Conservation (phyloP, 805 yeast species). For the Komagataella kurtzmanii region DNA sequence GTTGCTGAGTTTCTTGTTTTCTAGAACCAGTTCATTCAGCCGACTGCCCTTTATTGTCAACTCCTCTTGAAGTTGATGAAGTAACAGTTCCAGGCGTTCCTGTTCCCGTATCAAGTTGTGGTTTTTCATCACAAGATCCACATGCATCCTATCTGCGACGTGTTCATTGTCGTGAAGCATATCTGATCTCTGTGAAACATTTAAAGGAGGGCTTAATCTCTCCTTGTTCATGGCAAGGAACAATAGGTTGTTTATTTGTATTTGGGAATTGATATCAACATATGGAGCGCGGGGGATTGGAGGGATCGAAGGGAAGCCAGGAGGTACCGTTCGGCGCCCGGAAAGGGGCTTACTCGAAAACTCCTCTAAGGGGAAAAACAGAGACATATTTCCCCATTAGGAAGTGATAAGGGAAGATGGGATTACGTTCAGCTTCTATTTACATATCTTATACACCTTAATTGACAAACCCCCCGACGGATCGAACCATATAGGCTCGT, state of each 20-base stretch:
- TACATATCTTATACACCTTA: not conserved
- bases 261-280: not conserved
- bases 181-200: conserved; percentile 2
- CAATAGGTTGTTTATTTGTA: not conserved
- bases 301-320: conserved; percentile 1
- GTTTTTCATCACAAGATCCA: conserved; percentile 15
- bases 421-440: not conserved
- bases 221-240: conserved; percentile 1
- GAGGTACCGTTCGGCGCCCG: not conserved
- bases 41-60: conserved; percentile 10
- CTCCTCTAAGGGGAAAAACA: not conserved
- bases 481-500: not conserved
- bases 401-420: not conserved
- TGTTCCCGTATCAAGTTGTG: conserved; percentile 18
- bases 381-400: not conserved
- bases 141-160: conserved; percentile 13
- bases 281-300: not conserved
- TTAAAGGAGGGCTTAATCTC: not conserved
- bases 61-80: conserved; percentile 15
- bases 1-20: conserved; percentile 10
- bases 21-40: conserved; percentile 15
- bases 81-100: conserved; percentile 20
- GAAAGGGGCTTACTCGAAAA: not conserved
- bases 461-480: not conserved
- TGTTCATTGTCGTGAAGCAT: conserved; percentile 6